These are phyloP conservation scores for Epichloe baconii DNA, from an alignment of 2,329 filamentous ascomycete genomes.

Conservation along the genomic window DNA sequence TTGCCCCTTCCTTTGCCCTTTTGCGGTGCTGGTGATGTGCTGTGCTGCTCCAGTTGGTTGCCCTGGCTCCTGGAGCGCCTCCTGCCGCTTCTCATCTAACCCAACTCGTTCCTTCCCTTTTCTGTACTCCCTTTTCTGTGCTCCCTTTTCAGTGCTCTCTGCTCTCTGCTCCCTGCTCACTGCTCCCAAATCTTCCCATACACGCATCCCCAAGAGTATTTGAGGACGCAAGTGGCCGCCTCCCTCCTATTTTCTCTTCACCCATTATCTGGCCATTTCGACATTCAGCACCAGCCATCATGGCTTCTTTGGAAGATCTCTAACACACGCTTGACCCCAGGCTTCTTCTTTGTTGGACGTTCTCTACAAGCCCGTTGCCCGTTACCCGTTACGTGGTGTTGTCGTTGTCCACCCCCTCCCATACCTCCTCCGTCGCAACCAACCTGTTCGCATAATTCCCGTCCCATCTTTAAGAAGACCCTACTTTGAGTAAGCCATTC, in stretches of 20 bases:
- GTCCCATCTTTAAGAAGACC: not conserved
- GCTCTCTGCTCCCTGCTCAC: not conserved
- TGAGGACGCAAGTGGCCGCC: conserved; percentile 6
- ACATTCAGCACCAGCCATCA: conserved; percentile 3
- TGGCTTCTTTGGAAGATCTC: conserved; percentile 6
- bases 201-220: conserved; percentile 4
- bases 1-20: no score
- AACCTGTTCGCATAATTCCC: not conserved
- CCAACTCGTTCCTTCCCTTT: not conserved
- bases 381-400: not conserved
- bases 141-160: no score
- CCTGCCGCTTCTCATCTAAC: not conserved
- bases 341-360: conserved; percentile 7
- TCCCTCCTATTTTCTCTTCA: conserved; percentile 1
- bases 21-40: no score
- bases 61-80: not conserved
- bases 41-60: no score
- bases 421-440: not conserved
- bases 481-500: not conserved
- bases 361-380: conserved; percentile 4
- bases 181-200: not conserved
- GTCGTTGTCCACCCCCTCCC: not conserved
- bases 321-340: conserved; percentile 6
- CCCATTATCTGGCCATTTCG: conserved; percentile 7
- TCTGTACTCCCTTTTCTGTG: not conserved